A percentile compares a stretch with the other conserved stretches of the same genome.
Conservation (phyloP, 2,329 filamentous ascomycete genomes). For the Claviceps citrina region DNA sequence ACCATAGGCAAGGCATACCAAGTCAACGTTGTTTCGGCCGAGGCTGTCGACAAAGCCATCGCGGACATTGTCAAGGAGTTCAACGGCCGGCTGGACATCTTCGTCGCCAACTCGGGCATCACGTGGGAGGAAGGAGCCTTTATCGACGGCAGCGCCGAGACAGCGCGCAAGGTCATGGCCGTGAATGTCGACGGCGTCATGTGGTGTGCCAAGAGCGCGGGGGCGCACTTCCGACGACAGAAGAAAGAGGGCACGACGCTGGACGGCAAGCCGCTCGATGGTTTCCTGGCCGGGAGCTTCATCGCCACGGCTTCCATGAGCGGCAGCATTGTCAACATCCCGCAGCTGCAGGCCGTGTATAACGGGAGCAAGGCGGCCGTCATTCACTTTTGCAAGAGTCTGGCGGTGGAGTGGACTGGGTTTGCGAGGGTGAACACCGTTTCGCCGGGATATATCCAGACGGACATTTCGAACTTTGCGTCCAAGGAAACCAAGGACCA, state of each 20-base stretch:
- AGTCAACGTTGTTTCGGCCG: constrained; percentile 41
- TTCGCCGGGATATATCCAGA: constrained; percentile 62
- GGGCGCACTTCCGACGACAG: constrained; percentile 53
- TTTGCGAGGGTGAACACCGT: constrained; percentile 60
- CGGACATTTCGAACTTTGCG: constrained; percentile 54
- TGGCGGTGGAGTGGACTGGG: constrained; percentile 63
- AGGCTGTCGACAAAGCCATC: constrained; percentile 35
- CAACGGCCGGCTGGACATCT: constrained; percentile 59
- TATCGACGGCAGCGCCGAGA: constrained; percentile 47
- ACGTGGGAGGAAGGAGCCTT: constrained; percentile 56
- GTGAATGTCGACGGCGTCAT: constrained; percentile 65
- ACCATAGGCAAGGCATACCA: constrained; percentile 28
- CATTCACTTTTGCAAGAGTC: constrained; percentile 45
- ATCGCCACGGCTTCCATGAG: constrained; percentile 68
- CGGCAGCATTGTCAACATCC: constrained; percentile 63
- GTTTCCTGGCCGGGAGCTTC: constrained; percentile 52
- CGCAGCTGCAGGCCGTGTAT: constrained; percentile 59
- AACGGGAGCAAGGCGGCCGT: constrained; percentile 57
- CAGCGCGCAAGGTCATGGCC: constrained; percentile 51
- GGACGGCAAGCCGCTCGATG: constrained; percentile 44
- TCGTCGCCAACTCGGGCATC: constrained; percentile 66
- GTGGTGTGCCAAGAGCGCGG: constrained; percentile 60
- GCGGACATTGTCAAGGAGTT: constrained; percentile 46
- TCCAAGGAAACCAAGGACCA: constrained; percentile 50
- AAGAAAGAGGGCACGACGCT: constrained; percentile 49